Evolutionary conservation across 2,329 filamentous ascomycete genomes (phyloP).

Genomic region (Aspergillus hiratsukae): DNA sequence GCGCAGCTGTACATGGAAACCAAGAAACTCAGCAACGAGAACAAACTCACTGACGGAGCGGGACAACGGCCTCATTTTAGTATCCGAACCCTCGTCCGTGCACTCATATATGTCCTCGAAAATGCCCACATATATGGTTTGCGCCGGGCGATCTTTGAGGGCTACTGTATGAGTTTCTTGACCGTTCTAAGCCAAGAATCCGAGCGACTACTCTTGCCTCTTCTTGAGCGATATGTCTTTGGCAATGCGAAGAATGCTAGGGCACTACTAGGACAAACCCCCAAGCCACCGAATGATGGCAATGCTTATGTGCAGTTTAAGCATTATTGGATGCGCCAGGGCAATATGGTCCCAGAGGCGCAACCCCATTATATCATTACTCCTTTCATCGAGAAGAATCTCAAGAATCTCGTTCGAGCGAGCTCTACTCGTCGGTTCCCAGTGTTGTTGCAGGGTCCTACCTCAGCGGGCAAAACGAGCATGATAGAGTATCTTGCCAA

Average conservation of each 20-base stretch:
- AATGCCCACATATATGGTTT: conserved; percentile 81
- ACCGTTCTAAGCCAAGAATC: conserved; percentile 82
- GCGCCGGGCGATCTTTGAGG: conserved; percentile 83
- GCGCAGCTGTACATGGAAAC: conserved; percentile 84
- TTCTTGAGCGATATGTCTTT: conserved; percentile 77
- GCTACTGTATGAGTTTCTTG: conserved; percentile 96
- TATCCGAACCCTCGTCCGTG: conserved; percentile 85
- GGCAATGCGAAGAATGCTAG: conserved; percentile 64
- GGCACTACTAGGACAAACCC: conserved; percentile 71
- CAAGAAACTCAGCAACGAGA: conserved; percentile 73
- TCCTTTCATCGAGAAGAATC: conserved; percentile 87
- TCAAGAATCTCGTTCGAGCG: conserved; percentile 89
- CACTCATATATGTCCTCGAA: conserved; percentile 80
- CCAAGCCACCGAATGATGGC: conserved; percentile 71
- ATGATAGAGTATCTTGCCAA: conserved; percentile 99
- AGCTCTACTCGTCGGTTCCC: conserved; percentile 90
- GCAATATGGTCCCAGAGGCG: conserved; percentile 61
- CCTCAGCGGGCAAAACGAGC: conserved; percentile 95
- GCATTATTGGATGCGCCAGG: conserved; percentile 87
- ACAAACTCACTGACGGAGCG: conserved; percentile 85
- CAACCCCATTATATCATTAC: conserved; percentile 94
- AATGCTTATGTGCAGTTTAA: conserved; percentile 77
- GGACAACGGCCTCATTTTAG: conserved; percentile 97
- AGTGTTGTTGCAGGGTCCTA: conserved; percentile 92
- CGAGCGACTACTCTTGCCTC: conserved; percentile 69